Percentiles rank a stretch among this genome's conserved stretches.
Conservation (phyloP, 495 filamentous ascomycete species). For the Pseudevernia furfuracea region DNA sequence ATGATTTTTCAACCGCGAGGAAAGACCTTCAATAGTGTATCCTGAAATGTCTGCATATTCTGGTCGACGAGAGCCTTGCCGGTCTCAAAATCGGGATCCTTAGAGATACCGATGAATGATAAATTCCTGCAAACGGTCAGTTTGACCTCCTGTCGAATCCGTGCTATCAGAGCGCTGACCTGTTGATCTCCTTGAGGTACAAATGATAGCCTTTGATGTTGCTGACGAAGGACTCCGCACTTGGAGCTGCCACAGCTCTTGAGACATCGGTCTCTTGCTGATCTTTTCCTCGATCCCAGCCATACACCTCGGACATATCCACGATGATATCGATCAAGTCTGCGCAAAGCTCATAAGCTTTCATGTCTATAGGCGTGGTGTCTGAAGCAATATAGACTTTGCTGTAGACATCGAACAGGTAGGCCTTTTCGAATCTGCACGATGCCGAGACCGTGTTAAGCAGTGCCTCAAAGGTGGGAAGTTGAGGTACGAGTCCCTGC, state of each 20-base stretch:
- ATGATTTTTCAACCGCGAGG: neutral
- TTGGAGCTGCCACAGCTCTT: slow-evolving; percentile 61
- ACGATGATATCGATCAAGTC: slow-evolving; percentile 98
- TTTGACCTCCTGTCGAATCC: neutral
- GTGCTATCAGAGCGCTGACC: slow-evolving; percentile 42
- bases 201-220: slow-evolving; percentile 54
- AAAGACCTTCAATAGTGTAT: slow-evolving; percentile 47
- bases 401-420: slow-evolving; percentile 90
- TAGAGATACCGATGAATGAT: slow-evolving; percentile 68
- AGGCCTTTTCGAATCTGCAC: slow-evolving; percentile 93
- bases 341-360: slow-evolving; percentile 92
- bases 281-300: slow-evolving; percentile 57
- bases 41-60: slow-evolving; percentile 54
- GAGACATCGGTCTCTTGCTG: slow-evolving; percentile 51
- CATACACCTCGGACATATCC: slow-evolving; percentile 90
- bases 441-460: slow-evolving; percentile 82
- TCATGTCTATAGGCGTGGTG: slow-evolving; percentile 82
- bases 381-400: slow-evolving; percentile 99
- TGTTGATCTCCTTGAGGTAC: slow-evolving; percentile 84
- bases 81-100: slow-evolving; percentile 50
- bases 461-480: slow-evolving; percentile 84
- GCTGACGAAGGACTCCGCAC: slow-evolving; percentile 36
- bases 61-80: slow-evolving; percentile 55
- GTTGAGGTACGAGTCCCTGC: slow-evolving; percentile 88
- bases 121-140: slow-evolving; percentile 40